Conservation (phyloP, 306 rosid genomes). For the Dryas alaskensis region DNA sequence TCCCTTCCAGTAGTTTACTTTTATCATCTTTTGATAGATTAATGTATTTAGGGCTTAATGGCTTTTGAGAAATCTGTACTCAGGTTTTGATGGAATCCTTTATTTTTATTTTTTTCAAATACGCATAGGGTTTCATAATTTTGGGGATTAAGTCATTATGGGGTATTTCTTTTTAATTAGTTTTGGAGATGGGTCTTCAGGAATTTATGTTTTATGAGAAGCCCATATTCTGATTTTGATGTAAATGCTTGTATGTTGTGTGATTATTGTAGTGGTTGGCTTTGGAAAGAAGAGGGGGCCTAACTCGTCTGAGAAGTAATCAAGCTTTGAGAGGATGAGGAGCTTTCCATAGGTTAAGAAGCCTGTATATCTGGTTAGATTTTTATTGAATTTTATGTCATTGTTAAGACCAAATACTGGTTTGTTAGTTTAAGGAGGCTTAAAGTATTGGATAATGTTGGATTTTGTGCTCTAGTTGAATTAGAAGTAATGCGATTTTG, state of each 20-base stretch:
- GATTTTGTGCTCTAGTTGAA: constrained; percentile 4
- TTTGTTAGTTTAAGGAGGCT: constrained; percentile 6
- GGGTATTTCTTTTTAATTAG: too few species aligned
- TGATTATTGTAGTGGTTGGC: constrained; percentile 31
- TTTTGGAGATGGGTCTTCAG: too few species aligned
- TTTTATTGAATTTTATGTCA: not conserved
- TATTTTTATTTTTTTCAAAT: too few species aligned
- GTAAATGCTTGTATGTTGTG: not conserved
- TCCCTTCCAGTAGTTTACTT: not conserved
- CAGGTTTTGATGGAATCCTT: too few species aligned
- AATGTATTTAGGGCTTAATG: not conserved
- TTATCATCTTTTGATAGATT: not conserved
- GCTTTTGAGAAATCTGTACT: not conserved
- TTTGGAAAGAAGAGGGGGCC: constrained; percentile 43
- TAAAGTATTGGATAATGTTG: not conserved
- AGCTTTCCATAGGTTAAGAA: not conserved
- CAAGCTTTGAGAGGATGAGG: constrained; percentile 1
- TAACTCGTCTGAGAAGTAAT: constrained; percentile 38
- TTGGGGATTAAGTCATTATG: too few species aligned
- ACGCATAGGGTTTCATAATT: too few species aligned
- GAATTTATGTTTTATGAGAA: too few species aligned
- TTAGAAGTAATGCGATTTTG: not conserved
- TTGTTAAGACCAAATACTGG: not conserved
- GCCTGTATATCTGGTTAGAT: not conserved
- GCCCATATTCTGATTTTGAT: constrained; percentile 1